Evolutionary conservation across 129 eudicot species (phyloP).

Genomic region (Erigeron canadensis): DNA sequence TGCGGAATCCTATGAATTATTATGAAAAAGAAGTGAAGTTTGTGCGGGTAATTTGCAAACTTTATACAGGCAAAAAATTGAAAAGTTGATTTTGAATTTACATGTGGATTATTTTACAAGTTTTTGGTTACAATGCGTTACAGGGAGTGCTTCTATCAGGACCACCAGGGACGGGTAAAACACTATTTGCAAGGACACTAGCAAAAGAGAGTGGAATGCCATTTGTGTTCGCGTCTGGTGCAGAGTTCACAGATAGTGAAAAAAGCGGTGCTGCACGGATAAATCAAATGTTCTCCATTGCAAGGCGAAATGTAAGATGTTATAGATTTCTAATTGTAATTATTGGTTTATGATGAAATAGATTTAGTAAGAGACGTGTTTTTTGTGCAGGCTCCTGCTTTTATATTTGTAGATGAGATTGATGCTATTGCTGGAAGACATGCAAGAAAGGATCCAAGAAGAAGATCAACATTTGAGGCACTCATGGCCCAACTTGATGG

Average conservation of each 20-base stretch:
- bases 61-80: not conserved
- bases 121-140: constrained; percentile 12
- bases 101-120: not conserved
- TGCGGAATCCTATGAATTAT: constrained; percentile 88
- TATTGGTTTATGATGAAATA: not conserved
- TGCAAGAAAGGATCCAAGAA: constrained; percentile 80
- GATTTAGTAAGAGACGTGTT: constrained; percentile 1
- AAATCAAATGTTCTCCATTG: constrained; percentile 74
- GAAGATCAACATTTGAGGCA: constrained; percentile 81
- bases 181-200: constrained; percentile 95
- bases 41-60: constrained; percentile 65
- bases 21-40: constrained; percentile 86
- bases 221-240: constrained; percentile 94
- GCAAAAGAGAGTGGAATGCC: constrained; percentile 96
- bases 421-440: constrained; percentile 97
- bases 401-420: constrained; percentile 91
- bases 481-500: constrained; percentile 88
- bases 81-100: not conserved
- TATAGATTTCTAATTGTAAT: not conserved
- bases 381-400: constrained; percentile 79
- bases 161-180: constrained; percentile 98
- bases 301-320: constrained; percentile 74
- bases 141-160: constrained; percentile 96
- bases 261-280: constrained; percentile 89
- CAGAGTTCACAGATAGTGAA: constrained; percentile 96